Conservation (phyloP, 345 rosid species). For the Aquilaria malaccensis region DNA sequence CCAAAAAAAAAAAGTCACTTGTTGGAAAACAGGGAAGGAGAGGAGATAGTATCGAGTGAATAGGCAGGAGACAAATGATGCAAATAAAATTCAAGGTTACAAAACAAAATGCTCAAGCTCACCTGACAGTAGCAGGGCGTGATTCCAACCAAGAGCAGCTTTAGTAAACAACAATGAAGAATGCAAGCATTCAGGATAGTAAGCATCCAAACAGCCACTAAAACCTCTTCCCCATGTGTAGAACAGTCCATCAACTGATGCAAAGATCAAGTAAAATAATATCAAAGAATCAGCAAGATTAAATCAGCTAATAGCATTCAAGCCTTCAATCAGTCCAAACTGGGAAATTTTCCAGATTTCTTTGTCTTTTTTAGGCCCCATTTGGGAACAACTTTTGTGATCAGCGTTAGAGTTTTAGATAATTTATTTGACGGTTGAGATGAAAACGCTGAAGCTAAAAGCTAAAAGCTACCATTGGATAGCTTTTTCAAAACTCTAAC, state of each 20-base stretch:
- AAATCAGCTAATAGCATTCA: not conserved
- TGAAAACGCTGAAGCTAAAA: no score
- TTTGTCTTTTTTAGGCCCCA: not conserved
- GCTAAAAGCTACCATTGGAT: no score
- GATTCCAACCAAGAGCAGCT: slow-evolving; percentile 84
- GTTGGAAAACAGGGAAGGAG: not conserved
- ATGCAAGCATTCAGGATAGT: slow-evolving; percentile 35
- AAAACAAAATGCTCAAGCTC: not conserved
- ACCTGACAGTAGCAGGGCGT: slow-evolving; percentile 62
- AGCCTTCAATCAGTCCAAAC: no score
- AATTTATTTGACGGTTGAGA: no score
- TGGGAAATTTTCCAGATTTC: not conserved
- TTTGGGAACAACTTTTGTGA: no score
- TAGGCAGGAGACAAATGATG: not conserved
- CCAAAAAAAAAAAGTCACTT: no score
- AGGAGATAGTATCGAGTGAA: not conserved
- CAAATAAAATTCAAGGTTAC: no score
- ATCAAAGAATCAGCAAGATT: not conserved
- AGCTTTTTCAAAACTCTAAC: no score
- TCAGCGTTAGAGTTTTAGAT: no score
- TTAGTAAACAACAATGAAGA: slow-evolving; percentile 29
- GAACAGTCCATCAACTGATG: slow-evolving; percentile 51
- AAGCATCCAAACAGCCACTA: slow-evolving; percentile 34
- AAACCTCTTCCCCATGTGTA: slow-evolving; percentile 90
- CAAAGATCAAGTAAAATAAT: slow-evolving; percentile 10